phyloP scores from a whole-genome alignment of 2,329 filamentous ascomycete genomes.

The Bipolaris cookei region DNA sequence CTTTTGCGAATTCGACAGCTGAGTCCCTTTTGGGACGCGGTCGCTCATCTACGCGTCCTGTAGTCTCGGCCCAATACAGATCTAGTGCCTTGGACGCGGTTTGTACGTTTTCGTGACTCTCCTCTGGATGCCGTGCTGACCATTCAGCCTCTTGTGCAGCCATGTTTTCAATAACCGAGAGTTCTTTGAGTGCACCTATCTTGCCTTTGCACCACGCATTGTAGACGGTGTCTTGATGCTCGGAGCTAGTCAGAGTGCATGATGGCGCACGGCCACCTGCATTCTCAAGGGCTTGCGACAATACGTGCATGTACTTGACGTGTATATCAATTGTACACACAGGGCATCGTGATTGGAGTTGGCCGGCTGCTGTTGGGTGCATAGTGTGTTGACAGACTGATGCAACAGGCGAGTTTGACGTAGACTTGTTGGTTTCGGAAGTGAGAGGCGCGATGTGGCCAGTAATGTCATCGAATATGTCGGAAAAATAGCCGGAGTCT shows the following conservation, averaged over 20 bases:
- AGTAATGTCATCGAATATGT: constrained; percentile 35
- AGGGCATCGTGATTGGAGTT: constrained; percentile 32
- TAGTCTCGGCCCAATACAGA: constrained; percentile 33
- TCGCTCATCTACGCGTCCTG: constrained; percentile 9
- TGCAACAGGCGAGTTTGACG: constrained; percentile 21
- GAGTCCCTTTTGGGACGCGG: constrained; percentile 12
- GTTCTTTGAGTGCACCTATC: constrained; percentile 26
- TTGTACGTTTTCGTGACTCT: constrained; percentile 19
- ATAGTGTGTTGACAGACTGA: constrained; percentile 31
- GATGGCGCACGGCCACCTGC: constrained; percentile 31
- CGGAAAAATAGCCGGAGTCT: constrained; percentile 42
- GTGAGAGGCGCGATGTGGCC: constrained; percentile 22
- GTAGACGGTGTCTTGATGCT: constrained; percentile 32
- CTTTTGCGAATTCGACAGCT: constrained; percentile 27
- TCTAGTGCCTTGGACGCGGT: constrained; percentile 35
- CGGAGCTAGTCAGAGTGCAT: constrained; percentile 26
- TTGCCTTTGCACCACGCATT: constrained; percentile 36
- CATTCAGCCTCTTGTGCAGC: constrained; percentile 29
- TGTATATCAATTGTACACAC: constrained; percentile 37
- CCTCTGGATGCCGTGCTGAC: constrained; percentile 21
- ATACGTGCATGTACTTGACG: constrained; percentile 31
- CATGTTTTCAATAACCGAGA: constrained; percentile 29
- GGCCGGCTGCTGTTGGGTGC: constrained; percentile 25
- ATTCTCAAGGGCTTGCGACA: constrained; percentile 29
- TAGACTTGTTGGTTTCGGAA: neutral